These are phyloP conservation scores for Rhazya stricta DNA, from an alignment of 257 asterid species.

Conservation along the genomic window DNA sequence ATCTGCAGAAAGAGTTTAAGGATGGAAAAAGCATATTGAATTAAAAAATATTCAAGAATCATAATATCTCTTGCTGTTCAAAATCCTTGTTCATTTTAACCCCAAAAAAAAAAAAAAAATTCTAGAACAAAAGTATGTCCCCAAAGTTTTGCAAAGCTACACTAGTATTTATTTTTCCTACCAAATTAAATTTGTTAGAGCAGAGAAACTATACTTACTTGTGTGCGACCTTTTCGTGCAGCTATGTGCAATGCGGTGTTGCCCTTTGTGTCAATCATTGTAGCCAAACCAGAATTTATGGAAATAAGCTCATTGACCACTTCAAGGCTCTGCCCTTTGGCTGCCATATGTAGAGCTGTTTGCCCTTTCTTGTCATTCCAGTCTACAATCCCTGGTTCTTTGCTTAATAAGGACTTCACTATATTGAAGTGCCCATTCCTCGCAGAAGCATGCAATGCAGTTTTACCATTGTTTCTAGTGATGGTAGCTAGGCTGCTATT, in stretches of 20 bases:
- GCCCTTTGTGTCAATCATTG: constrained; percentile 55
- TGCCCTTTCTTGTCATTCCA: constrained; percentile 80
- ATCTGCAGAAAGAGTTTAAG: constrained; percentile 36
- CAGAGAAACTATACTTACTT: constrained; percentile 28
- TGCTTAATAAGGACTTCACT: constrained; percentile 57
- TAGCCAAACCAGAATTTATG: constrained; percentile 31
- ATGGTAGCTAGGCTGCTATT: constrained; percentile 59
- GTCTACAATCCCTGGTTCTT: constrained; percentile 46
- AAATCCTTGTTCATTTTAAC: no score
- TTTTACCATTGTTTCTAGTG: constrained; percentile 64
- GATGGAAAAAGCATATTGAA: not conserved
- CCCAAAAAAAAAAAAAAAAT: no score
- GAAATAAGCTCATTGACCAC: constrained; percentile 52
- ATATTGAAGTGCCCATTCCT: constrained; percentile 61
- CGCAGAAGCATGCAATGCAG: constrained; percentile 68
- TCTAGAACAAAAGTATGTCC: not conserved
- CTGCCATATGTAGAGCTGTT: constrained; percentile 87
- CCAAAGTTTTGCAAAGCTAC: not conserved
- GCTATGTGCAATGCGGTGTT: constrained; percentile 72
- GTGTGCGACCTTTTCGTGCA: constrained; percentile 54
- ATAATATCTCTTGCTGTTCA: not conserved
- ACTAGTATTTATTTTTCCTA: not conserved
- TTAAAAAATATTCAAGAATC: not conserved
- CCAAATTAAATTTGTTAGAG: not conserved
- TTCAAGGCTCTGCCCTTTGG: constrained; percentile 45